Base-by-base conservation (phyloP, 202 grass and related monocot species). In the Eragrostis tef region DNA sequence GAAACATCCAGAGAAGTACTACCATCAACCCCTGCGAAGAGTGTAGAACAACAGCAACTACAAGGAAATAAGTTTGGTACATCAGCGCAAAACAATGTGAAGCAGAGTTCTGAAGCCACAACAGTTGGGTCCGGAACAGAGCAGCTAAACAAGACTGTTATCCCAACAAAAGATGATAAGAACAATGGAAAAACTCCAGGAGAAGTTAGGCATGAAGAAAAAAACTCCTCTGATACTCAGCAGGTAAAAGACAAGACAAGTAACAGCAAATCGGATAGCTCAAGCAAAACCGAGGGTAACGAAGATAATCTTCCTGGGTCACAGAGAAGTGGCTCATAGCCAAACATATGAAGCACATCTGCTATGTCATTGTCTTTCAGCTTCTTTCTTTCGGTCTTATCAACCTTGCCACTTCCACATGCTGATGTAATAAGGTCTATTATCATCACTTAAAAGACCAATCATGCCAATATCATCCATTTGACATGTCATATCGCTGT, bases 371-470 rank as follows among this genome's bases (percentile, higher is more conserved):
- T 34, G 24, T 31, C 66, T 59, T 63, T 61, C 31, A 62, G 44
- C 46, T 68, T 82, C 22, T 36, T 61, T 52, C 29, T 52, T 60
- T 13, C 7, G 8, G 17, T 86, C 27, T 67, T 81, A 52, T 73
- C 67, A 63, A 74, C 31, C 74, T 62, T 14, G 6, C 51, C 4
- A 68, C 13, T 17, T 69, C 41, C 42, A 69, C 42, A 67, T 78
- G 21, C 70, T 79, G 34, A 24, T 80, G 27, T 62, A 86, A 89
- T 89, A 89, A 89, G 73, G 87, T 86, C 83, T 52, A 58, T 60
- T 73, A 26, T 73, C 59, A 72, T 61, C 67, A 54, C 34, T 19
- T 19, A 39, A 26, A 17, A 48, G 83, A 86, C 79, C 61, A 77
- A 66, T 39, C 41, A 43, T 51, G 66, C 16, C 59, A 42, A 50